Percentiles rank a stretch among this genome's conserved stretches.
phyloP scores from a whole-genome alignment of 345 rosid genomes.

The Ricinus communis region DNA sequence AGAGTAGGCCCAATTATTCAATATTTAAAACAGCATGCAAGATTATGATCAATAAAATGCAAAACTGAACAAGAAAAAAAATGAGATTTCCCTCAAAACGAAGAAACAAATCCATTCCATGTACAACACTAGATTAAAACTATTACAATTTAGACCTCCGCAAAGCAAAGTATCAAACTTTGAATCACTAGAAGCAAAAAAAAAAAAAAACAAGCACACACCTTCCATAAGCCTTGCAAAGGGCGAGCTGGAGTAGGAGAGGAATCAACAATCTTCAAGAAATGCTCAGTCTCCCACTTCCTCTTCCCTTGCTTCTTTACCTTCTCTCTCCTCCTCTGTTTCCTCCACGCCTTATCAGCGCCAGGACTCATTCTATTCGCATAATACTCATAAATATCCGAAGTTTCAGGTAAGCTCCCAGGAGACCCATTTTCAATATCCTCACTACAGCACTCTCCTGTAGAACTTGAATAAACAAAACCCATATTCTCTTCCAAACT shows the following conservation, averaged over 20 bases:
- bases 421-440: slow-evolving; percentile 37
- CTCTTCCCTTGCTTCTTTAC: slow-evolving; percentile 63
- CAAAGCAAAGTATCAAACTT: neutral
- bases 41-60: neutral
- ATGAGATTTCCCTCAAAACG: neutral
- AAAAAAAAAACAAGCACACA: slow-evolving; percentile 20
- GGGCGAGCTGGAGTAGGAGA: slow-evolving; percentile 65
- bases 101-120: neutral
- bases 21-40: too few species aligned
- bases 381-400: slow-evolving; percentile 70
- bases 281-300: slow-evolving; percentile 84
- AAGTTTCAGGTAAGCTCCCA: slow-evolving; percentile 58
- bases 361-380: slow-evolving; percentile 76
- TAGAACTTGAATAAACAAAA: slow-evolving; percentile 33
- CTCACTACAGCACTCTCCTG: slow-evolving; percentile 43
- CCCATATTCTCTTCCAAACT: slow-evolving; percentile 62
- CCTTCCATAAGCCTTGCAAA: slow-evolving; percentile 94
- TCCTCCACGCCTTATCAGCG: slow-evolving; percentile 55
- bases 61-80: neutral
- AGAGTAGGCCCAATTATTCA: too few species aligned
- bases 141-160: neutral
- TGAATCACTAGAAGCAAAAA: neutral
- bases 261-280: slow-evolving; percentile 67
- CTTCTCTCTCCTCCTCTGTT: slow-evolving; percentile 77
- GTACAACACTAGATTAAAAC: neutral